Evolutionary conservation across 2,329 filamentous ascomycete genomes (phyloP).

Genomic region (Myrmaecium sp.): DNA sequence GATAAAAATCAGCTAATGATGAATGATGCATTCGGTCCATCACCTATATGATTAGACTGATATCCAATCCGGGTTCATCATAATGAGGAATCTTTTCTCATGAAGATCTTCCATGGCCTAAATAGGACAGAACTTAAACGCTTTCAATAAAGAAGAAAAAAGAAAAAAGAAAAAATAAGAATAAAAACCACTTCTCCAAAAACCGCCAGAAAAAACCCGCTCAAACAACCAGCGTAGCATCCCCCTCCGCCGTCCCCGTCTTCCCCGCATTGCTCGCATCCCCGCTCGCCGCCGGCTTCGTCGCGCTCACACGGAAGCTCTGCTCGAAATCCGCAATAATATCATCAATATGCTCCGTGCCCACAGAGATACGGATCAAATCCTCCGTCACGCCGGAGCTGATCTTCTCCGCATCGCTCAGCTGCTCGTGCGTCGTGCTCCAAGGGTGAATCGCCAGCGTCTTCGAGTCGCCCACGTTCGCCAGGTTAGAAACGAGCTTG

Average conservation of each 20-base stretch:
- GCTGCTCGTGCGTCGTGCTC: slow-evolving; percentile 88
- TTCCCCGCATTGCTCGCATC: slow-evolving; percentile 16
- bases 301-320: slow-evolving; percentile 49
- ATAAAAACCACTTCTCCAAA: too few species aligned
- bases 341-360: slow-evolving; percentile 92
- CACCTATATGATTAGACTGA: too few species aligned
- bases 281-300: slow-evolving; percentile 23
- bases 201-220: too few species aligned
- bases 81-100: too few species aligned
- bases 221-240: slow-evolving; percentile 13
- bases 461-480: slow-evolving; percentile 93
- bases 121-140: too few species aligned
- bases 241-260: slow-evolving; percentile 10
- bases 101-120: too few species aligned
- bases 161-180: too few species aligned
- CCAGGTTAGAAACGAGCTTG: slow-evolving; percentile 87
- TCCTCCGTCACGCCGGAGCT: slow-evolving; percentile 78
- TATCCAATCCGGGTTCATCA: too few species aligned
- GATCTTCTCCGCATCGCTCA: slow-evolving; percentile 63
- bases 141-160: too few species aligned
- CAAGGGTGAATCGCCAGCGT: slow-evolving; percentile 89
- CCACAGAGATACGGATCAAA: slow-evolving; percentile 86
- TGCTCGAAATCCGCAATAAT: slow-evolving; percentile 94
- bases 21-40: too few species aligned
- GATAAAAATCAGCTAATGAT: too few species aligned